Conservation (phyloP, 139 green algal species). For the Coelastrella sp. region DNA sequence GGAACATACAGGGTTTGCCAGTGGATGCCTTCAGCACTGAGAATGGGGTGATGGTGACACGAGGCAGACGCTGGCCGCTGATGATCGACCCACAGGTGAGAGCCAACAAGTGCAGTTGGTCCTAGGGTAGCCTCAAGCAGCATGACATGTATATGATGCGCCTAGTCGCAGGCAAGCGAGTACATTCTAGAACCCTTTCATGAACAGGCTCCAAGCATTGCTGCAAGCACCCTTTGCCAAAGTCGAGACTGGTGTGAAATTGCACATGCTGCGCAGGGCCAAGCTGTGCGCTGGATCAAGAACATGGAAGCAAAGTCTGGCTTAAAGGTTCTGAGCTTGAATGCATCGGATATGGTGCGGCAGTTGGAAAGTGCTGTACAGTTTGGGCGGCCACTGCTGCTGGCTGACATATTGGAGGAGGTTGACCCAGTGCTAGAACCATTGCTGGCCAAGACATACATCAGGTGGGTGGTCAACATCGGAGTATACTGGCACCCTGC, state of each 20-base stretch:
- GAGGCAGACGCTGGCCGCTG: conserved; percentile 80
- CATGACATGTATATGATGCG: no score
- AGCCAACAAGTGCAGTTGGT: no score
- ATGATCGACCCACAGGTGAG: conserved; percentile 93
- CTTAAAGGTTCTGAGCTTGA: conserved; percentile 79
- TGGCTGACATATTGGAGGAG: conserved; percentile 88
- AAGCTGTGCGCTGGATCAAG: conserved; percentile 91
- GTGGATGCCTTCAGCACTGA: conserved; percentile 84
- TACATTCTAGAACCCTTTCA: no score
- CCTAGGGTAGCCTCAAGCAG: no score
- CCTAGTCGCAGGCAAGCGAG: no score
- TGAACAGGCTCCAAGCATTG: no score
- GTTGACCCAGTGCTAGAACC: conserved; percentile 91
- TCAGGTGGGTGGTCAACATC: conserved; percentile 55
- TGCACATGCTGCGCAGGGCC: conserved; percentile 19
- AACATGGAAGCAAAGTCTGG: conserved; percentile 80
- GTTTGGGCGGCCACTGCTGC: conserved; percentile 78
- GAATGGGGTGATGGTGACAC: conserved; percentile 91
- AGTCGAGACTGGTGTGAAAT: no score
- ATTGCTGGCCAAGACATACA: conserved; percentile 80
- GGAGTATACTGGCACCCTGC: no score
- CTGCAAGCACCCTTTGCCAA: no score
- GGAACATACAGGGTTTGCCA: conserved; percentile 88
- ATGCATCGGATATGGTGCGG: conserved; percentile 78
- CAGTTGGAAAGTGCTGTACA: conserved; percentile 67